Conservation (phyloP, 2,329 filamentous ascomycete genomes). For the Arachnopeziza araneosa region DNA sequence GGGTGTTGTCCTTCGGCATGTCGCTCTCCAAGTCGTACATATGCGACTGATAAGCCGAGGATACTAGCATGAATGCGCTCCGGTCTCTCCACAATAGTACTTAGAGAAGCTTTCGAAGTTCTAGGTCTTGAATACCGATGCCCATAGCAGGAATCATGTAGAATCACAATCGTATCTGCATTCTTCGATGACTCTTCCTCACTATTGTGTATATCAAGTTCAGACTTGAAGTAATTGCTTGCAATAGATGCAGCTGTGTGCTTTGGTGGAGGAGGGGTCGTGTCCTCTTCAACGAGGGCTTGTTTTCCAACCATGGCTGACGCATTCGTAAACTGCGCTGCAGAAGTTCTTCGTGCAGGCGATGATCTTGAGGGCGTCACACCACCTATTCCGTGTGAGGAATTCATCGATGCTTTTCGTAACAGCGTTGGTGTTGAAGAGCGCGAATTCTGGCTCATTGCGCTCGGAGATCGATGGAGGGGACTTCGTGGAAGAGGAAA, state of each 20-base stretch:
- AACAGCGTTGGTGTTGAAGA: slow-evolving; percentile 37
- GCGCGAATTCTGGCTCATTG: slow-evolving; percentile 36
- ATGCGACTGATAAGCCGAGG: slow-evolving; percentile 77
- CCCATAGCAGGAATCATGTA: slow-evolving; percentile 93
- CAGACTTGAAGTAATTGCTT: slow-evolving; percentile 27
- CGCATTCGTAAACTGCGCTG: slow-evolving; percentile 34
- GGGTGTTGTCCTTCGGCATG: slow-evolving; percentile 66
- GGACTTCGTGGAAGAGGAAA: slow-evolving; percentile 22
- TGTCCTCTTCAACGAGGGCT: slow-evolving; percentile 33
- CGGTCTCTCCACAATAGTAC: slow-evolving; percentile 85
- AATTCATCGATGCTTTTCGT: slow-evolving; percentile 38
- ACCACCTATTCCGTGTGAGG: slow-evolving; percentile 35
- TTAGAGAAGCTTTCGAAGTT: slow-evolving; percentile 64
- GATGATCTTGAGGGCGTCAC: slow-evolving; percentile 32
- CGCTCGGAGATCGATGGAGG: slow-evolving; percentile 36
- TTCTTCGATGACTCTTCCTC: slow-evolving; percentile 21
- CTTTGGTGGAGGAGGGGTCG: slow-evolving; percentile 31
- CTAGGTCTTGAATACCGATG: slow-evolving; percentile 84
- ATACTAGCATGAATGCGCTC: slow-evolving; percentile 83
- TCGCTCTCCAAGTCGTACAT: slow-evolving; percentile 80
- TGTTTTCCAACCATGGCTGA: slow-evolving; percentile 35
- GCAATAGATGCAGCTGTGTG: slow-evolving; percentile 44
- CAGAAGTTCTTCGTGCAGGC: slow-evolving; percentile 38
- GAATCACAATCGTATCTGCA: slow-evolving; percentile 69
- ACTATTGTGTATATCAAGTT: slow-evolving; percentile 26